Evolutionary conservation across 2,329 filamentous ascomycete genomes (phyloP).

Genomic region (Phaeosphaeria sp.): DNA sequence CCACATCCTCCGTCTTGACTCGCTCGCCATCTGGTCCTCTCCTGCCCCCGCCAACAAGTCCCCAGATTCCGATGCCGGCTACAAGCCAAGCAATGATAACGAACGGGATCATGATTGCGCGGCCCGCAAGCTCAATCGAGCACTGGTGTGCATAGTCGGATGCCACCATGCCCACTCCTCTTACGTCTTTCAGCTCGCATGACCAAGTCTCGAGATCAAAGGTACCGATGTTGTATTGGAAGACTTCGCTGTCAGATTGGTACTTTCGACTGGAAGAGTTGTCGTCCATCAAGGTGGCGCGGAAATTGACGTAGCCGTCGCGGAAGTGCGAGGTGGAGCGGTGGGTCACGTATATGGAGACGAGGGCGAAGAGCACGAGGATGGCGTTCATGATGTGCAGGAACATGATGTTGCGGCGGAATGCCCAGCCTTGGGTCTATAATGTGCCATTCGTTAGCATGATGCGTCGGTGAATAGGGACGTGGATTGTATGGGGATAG

Average conservation of each 20-base stretch:
- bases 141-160: slow-evolving; percentile 41
- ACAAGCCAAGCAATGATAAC: slow-evolving; percentile 28
- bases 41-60: slow-evolving; percentile 27
- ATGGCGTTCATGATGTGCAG: slow-evolving; percentile 39
- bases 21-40: slow-evolving; percentile 27
- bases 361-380: slow-evolving; percentile 39
- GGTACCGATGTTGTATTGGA: slow-evolving; percentile 40
- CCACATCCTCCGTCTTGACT: slow-evolving; percentile 37
- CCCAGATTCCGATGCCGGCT: slow-evolving; percentile 27
- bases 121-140: slow-evolving; percentile 34
- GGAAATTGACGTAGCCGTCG: slow-evolving; percentile 32
- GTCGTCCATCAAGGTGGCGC: slow-evolving; percentile 23
- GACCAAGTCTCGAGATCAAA: slow-evolving; percentile 48
- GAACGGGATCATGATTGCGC: slow-evolving; percentile 40
- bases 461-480: background rate
- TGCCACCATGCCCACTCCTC: slow-evolving; percentile 30
- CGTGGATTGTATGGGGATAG: background rate
- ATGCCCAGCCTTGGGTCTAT: slow-evolving; percentile 40
- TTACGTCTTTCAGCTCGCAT: slow-evolving; percentile 35
- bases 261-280: slow-evolving; percentile 1
- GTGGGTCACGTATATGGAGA: slow-evolving; percentile 40
- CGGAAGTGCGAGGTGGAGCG: slow-evolving; percentile 37
- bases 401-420: slow-evolving; percentile 45
- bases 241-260: slow-evolving; percentile 7
- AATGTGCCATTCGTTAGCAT: background rate